These are phyloP conservation scores for Dittrichia graveolens DNA, from an alignment of 129 eudicot species.

Conservation along the genomic window DNA sequence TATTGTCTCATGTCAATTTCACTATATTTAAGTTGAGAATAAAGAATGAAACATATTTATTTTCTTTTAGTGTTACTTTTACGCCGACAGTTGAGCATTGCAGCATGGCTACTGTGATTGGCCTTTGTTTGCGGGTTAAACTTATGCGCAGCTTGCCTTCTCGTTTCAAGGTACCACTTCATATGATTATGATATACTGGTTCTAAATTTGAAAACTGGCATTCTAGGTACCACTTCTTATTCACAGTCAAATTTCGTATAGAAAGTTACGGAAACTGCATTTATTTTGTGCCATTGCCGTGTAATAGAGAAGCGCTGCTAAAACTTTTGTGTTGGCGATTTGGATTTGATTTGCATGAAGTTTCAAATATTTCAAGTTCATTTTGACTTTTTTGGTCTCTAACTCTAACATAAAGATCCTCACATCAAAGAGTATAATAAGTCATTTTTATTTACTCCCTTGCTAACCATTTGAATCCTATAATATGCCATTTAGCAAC, in stretches of 20 bases:
- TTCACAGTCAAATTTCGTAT: too few species aligned
- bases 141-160: slow-evolving; percentile 94
- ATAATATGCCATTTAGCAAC: background rate
- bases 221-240: too few species aligned
- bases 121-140: slow-evolving; percentile 94
- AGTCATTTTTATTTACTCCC: too few species aligned
- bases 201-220: background rate
- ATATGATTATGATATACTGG: background rate
- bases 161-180: slow-evolving; percentile 66
- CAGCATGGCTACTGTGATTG: slow-evolving; percentile 92
- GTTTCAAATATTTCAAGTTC: too few species aligned
- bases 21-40: background rate
- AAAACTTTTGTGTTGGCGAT: too few species aligned
- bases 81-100: slow-evolving; percentile 99
- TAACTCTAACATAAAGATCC: too few species aligned
- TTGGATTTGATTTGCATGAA: too few species aligned
- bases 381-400: too few species aligned
- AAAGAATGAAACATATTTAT: background rate
- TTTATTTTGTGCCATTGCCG: too few species aligned
- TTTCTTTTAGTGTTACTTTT: slow-evolving; percentile 71
- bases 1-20: background rate
- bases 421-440: too few species aligned
- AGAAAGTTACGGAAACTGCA: too few species aligned
- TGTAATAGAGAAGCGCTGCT: too few species aligned
- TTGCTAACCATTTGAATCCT: background rate